Base-by-base conservation (phyloP, 2,329 filamentous ascomycete species). In the Paraconiothyrium brasiliense region DNA sequence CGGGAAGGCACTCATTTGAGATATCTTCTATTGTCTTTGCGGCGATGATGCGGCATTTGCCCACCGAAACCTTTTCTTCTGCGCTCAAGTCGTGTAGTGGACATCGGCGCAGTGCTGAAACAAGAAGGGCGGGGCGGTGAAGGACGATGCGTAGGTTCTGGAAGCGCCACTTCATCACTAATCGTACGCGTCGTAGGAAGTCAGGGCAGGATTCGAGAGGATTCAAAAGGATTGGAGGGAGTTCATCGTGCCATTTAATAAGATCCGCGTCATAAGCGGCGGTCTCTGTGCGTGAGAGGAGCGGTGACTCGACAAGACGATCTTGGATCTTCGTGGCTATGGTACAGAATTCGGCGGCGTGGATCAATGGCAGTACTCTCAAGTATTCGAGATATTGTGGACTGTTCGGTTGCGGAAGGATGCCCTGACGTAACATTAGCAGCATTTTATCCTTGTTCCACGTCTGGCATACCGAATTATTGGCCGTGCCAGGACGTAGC, bases 111-210 rank as follows among this genome's bases (percentile, higher is more conserved):
- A 72, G 88, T 83, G 71, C 91, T 80, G 78, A 87, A 5, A 77
- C 90, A 6, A 94, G 84, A 1, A 94, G 83, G 0, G 90, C 88
- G 0, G 91, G 91, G 2, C 92, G 85, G 75, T 93, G 89, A 24
- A 94, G 85, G 1, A 94, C 84, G 78, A 93, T 90, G 50, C 91
- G 89, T 50, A 93, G 84, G 69, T 92, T 93, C 72, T 92, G 89
- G 73, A 92, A 94, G 14, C 91, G 86, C 92, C 91, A 94, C 76
- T 92, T 91, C 89, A 93, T 92, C 68, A 93, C 86, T 65, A 88
- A 88, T 54, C 91, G 85, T 0, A 89, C 87, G 52, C 90, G 89
- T 65, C 87, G 88, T 20, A 93, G 84, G 2, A 89, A 87, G 67
- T 92, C 89, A 0, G 90, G 88, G 71, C 89, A 92, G 10, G 89